phyloP scores from a whole-genome alignment of 1,284 basidiomycete genomes.

The Trametes sp. region DNA sequence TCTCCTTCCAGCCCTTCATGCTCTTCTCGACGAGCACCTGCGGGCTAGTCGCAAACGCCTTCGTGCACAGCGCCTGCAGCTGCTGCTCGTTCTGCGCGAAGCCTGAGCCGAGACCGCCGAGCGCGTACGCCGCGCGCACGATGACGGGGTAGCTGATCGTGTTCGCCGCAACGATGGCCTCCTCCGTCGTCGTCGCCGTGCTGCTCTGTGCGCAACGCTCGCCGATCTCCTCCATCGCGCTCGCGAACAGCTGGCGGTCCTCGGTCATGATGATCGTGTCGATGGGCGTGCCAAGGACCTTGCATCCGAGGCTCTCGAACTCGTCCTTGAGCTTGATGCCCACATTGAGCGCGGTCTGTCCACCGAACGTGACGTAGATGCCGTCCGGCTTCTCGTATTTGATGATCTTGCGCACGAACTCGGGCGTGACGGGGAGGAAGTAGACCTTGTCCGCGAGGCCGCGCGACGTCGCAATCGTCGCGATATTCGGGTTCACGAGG shows the following conservation, averaged over 20 bases:
- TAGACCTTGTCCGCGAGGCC: constrained; percentile 99
- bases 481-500: constrained; percentile 98
- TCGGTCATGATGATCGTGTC: constrained; percentile 98
- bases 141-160: constrained; percentile 97
- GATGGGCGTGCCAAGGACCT: constrained; percentile 96
- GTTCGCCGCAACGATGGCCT: constrained; percentile 86
- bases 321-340: constrained; percentile 98
- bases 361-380: constrained; percentile 98
- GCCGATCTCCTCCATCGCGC: constrained; percentile 95
- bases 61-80: constrained; percentile 86
- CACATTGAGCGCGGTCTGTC: constrained; percentile 97
- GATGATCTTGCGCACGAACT: constrained; percentile 98
- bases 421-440: constrained; percentile 97
- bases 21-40: constrained; percentile 98
- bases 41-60: constrained; percentile 96
- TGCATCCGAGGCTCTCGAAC: constrained; percentile 87
- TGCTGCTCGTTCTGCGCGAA: constrained; percentile 93
- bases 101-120: constrained; percentile 94
- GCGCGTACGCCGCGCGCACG: constrained; percentile 94
- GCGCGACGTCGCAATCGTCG: constrained; percentile 98
- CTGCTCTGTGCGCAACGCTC: constrained; percentile 93
- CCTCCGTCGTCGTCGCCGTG: constrained; percentile 86
- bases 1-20: constrained; percentile 99
- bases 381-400: constrained; percentile 98
- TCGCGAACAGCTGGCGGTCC: constrained; percentile 94